A percentile compares a stretch with the other conserved stretches of the same genome.
phyloP scores from a whole-genome alignment of 257 asterid genomes.

The Capsicum pubescens region DNA sequence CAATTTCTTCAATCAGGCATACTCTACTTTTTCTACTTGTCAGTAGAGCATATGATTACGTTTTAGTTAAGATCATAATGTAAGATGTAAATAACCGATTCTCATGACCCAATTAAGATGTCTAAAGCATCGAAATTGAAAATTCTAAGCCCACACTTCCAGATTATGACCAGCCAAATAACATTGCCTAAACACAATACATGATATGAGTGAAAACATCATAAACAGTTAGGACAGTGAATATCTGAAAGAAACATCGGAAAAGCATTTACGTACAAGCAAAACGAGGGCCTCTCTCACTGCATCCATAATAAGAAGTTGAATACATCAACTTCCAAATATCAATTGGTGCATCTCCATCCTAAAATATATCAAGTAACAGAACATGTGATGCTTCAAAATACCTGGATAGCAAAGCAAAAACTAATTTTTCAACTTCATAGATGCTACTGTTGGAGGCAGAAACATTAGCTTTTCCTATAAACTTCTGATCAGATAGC shows the following conservation, averaged over 20 bases:
- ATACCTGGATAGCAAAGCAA: constrained; percentile 18
- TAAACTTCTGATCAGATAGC: background rate
- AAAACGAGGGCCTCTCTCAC: constrained; percentile 72
- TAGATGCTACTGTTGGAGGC: background rate
- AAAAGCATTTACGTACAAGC: constrained; percentile 54
- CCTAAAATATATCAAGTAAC: constrained; percentile 51
- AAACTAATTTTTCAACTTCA: constrained; percentile 17
- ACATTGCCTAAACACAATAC: background rate
- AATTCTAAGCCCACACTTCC: background rate
- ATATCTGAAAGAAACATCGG: background rate
- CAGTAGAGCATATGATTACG: background rate
- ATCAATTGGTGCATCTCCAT: constrained; percentile 67
- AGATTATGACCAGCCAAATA: background rate
- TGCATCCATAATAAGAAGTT: constrained; percentile 79
- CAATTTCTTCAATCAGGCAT: background rate
- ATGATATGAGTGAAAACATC: constrained; percentile 10
- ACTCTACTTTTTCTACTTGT: constrained; percentile 9
- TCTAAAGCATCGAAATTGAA: background rate
- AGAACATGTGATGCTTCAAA: constrained; percentile 23
- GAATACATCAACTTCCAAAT: constrained; percentile 90
- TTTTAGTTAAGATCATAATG: background rate
- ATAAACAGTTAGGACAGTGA: background rate
- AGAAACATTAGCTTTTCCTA: constrained; percentile 4
- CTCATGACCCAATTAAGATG: background rate
- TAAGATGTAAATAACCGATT: constrained; percentile 1